These are phyloP conservation scores for Spencermartinsiella europaea DNA, from an alignment of 805 yeast genomes.

Conservation along the genomic window DNA sequence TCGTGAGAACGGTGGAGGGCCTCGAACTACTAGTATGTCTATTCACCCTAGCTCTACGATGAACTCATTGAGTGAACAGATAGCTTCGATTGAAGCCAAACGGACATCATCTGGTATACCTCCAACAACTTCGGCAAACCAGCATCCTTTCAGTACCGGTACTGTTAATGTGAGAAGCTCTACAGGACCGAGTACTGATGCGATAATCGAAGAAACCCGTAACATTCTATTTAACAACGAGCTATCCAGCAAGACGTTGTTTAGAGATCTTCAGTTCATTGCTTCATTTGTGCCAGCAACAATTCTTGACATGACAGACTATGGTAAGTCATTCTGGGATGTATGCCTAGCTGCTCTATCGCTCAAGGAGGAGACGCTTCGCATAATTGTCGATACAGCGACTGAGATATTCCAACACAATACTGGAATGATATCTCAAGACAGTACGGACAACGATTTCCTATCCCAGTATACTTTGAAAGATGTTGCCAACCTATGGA, in stretches of 20 bases:
- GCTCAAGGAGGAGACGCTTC: slow-evolving; percentile 24
- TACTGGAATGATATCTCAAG: slow-evolving; percentile 17
- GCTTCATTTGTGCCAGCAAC: slow-evolving; percentile 30
- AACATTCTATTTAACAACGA: slow-evolving; percentile 22
- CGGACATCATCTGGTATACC: slow-evolving; percentile 17
- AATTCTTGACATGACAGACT: slow-evolving; percentile 26
- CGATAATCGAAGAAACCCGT: slow-evolving; percentile 31
- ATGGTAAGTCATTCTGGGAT: slow-evolving; percentile 34
- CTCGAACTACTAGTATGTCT: slow-evolving; percentile 7
- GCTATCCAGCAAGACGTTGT: slow-evolving; percentile 29
- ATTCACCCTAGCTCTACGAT: slow-evolving; percentile 7
- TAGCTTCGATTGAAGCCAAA: slow-evolving; percentile 24
- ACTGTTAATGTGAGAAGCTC: background rate
- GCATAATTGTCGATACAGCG: slow-evolving; percentile 20
- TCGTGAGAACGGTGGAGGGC: slow-evolving; percentile 1
- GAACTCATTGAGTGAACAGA: slow-evolving; percentile 20
- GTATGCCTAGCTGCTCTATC: slow-evolving; percentile 32
- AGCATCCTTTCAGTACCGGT: slow-evolving; percentile 4
- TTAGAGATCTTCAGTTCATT: slow-evolving; percentile 32
- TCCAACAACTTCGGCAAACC: slow-evolving; percentile 5
- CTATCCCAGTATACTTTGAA: slow-evolving; percentile 18
- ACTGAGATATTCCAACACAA: slow-evolving; percentile 23
- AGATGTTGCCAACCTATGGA: slow-evolving; percentile 28
- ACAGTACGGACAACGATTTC: slow-evolving; percentile 13
- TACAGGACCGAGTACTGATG: slow-evolving; percentile 27